Base-by-base conservation (phyloP, 306 rosid genomes). In the Geum urbanum region DNA sequence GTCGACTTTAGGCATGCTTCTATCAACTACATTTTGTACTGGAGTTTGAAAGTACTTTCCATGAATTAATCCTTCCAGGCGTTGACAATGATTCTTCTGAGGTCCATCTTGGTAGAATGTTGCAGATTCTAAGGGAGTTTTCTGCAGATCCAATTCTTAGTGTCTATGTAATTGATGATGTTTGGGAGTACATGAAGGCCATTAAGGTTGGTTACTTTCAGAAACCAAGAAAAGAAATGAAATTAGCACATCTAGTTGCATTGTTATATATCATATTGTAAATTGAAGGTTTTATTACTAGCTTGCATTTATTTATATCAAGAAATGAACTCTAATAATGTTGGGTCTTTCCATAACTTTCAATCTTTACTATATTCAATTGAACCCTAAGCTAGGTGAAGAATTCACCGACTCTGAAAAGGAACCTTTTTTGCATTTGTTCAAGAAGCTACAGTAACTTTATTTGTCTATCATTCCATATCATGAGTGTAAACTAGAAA, bases 141-240 rank as follows among this genome's bases (percentile, higher is more conserved):
- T 91, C 98, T 46, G 86, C 87, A 19, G 96, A 94, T 85, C 96
- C 89, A 62, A 88, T 90, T 74, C 79, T 94, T 79, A 90, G 94
- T 72, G 77, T 81, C 72, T 94, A 94, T 64, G 98, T 94, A 74
- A 91, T 94, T 63, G 98, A 94, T 76, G 98, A 88, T 77, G 97
- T 94, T 51, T 94, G 98, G 98, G 98, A 94, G 69, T 90, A 90
- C 86, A 94, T 94, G 98, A 77, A 84, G 72, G 96, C 97, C 46
- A 90, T 87, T 78, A 94, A 94, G 98, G 98, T 94, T 57, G 67
- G 79, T 64, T 53, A 66, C 24, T n/a, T 71, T 54, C 16, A 55
- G 43, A 53, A 24, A 63, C 49, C 49, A 45, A 12, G 37, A 64
- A 56, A 56, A 9, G 27, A 24, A 24, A 24, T 24, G 27, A 24